These are phyloP conservation scores for Syzygium jambos DNA, from an alignment of 345 rosid species.

Conservation along the genomic window DNA sequence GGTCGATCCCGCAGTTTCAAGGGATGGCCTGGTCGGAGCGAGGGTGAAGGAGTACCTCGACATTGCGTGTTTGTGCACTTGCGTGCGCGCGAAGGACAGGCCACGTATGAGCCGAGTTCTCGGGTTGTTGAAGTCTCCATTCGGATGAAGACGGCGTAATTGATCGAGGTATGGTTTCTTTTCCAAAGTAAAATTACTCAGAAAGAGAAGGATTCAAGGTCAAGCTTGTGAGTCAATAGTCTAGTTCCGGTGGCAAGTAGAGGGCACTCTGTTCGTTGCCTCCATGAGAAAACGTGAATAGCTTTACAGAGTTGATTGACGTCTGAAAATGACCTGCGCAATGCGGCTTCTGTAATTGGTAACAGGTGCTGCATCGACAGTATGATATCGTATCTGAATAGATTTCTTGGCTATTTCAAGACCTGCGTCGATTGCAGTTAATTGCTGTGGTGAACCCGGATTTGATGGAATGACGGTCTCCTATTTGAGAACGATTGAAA, in stretches of 20 bases:
- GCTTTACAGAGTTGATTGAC: too few relatives aligned
- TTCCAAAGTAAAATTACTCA: not conserved
- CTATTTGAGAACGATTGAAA: not conserved
- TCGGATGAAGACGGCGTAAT: not conserved
- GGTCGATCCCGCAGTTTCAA: slow-evolving; percentile 19
- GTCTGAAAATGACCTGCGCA: too few relatives aligned
- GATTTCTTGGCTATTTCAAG: not conserved
- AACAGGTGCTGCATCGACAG: too few relatives aligned
- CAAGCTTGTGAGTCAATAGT: not conserved
- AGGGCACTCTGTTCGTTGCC: too few relatives aligned
- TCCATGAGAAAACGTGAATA: too few relatives aligned
- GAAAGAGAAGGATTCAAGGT: not conserved
- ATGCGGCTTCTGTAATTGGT: too few relatives aligned
- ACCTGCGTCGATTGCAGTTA: not conserved
- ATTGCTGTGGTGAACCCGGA: not conserved
- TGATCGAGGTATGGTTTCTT: not conserved
- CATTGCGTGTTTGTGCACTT: slow-evolving; percentile 53
- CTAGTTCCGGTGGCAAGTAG: too few relatives aligned
- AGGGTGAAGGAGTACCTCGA: slow-evolving; percentile 38
- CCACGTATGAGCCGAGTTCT: slow-evolving; percentile 29
- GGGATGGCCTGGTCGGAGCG: slow-evolving; percentile 14
- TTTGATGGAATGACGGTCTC: not conserved
- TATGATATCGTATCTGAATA: not conserved
- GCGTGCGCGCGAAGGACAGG: slow-evolving; percentile 27
- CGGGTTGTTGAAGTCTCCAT: too few relatives aligned